Evolutionary conservation across 306 rosid genomes (phyloP).

Genomic region (Sesbania bispinosa): DNA sequence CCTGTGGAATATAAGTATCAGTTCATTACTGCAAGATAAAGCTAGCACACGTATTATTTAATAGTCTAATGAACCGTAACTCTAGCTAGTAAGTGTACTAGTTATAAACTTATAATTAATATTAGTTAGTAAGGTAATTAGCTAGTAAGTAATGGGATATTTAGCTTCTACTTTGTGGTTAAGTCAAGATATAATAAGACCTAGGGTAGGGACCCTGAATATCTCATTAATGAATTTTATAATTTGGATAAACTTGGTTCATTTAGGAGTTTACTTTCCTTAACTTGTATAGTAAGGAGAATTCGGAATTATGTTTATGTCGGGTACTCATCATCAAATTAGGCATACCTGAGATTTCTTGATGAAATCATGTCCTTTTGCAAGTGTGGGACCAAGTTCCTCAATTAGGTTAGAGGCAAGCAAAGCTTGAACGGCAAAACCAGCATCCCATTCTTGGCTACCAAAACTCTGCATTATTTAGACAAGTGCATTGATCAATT

Average conservation of each 20-base stretch:
- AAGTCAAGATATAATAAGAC: neutral
- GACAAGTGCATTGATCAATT: neutral
- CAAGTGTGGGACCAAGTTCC: constrained; percentile 50
- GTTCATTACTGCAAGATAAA: neutral
- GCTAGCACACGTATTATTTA: neutral
- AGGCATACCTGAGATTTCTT: constrained; percentile 60
- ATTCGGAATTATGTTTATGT: neutral
- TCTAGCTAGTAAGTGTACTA: neutral
- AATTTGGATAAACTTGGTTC: neutral
- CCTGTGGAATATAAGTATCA: constrained; percentile 23
- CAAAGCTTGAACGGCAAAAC: constrained; percentile 62
- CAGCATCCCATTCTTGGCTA: constrained; percentile 69
- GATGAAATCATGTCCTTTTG: constrained; percentile 56
- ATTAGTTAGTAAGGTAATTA: neutral
- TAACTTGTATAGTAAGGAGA: neutral
- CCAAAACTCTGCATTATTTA: constrained; percentile 54
- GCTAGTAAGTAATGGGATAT: neutral
- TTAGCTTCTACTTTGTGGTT: neutral
- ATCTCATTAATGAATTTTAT: neutral
- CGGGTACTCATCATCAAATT: neutral
- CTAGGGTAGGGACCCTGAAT: neutral
- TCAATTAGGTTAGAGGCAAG: constrained; percentile 47
- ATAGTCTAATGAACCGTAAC: neutral
- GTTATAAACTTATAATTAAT: neutral
- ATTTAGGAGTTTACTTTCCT: neutral